A percentile compares a stretch with the other conserved stretches of the same genome.
phyloP scores from a whole-genome alignment of 805 yeast species.

The Wickerhamomyces sydowiorum region DNA sequence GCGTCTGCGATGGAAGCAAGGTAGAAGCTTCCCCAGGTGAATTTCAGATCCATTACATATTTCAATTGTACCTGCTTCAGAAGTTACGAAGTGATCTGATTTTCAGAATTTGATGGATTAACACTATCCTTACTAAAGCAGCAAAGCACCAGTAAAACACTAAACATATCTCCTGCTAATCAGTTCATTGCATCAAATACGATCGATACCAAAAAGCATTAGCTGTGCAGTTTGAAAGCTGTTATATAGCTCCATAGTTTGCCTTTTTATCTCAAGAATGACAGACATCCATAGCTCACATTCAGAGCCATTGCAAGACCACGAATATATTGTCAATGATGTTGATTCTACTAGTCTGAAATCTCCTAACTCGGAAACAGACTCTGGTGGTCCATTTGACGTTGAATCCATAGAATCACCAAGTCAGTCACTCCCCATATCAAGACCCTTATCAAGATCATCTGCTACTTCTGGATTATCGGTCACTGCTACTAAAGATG shows the following conservation, averaged over 20 bases:
- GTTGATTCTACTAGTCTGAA: neutral
- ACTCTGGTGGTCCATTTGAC: neutral
- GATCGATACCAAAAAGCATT: too few relatives aligned
- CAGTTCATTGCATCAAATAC: too few relatives aligned
- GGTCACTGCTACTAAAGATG: constrained; percentile 70
- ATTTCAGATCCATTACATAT: neutral
- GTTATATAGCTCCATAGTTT: too few relatives aligned
- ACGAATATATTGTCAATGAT: neutral
- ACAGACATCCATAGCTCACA: neutral
- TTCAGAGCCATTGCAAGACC: neutral
- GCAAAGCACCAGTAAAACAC: too few relatives aligned
- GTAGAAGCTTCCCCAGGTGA: neutral
- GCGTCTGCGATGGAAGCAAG: neutral
- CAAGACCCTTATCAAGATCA: constrained; percentile 56
- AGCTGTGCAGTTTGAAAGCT: too few relatives aligned
- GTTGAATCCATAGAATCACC: neutral
- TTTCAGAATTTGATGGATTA: too few relatives aligned
- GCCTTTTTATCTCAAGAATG: neutral
- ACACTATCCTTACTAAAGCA: too few relatives aligned
- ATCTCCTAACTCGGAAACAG: neutral
- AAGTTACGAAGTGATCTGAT: neutral
- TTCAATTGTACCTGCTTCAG: neutral
- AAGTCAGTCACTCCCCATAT: constrained; percentile 18
- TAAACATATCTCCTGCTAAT: too few relatives aligned
- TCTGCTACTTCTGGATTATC: constrained; percentile 65